Evolutionary conservation across 1,284 basidiomycete genomes (phyloP), one percentile per base, ranked within the genome.

Genomic region (Fistulina hepatica): DNA sequence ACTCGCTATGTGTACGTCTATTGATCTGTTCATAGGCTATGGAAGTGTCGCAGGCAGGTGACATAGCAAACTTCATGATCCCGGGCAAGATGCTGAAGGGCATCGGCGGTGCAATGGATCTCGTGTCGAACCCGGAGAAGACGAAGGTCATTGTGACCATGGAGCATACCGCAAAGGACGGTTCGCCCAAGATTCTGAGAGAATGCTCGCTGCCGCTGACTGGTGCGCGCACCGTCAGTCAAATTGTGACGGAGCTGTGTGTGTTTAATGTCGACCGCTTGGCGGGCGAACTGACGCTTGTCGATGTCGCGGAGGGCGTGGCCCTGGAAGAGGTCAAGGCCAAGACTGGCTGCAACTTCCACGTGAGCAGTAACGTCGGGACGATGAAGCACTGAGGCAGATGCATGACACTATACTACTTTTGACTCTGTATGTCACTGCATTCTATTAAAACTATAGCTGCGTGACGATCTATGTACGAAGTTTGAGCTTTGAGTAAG

Each of bases 31-130:
- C 32, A 8, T 42, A 86, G 82, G 91, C 93, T 3, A 90, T 97
- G 79, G 82, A 97, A 69, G 92, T 97, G 35, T 90, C 89, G 2
- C 77, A 83, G 48, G 78, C 78, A 16, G 94, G 93, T 42, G 92
- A 97, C 56, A 82, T 97, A 44, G 93, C 94, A 36, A 97, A 97
- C 67, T 97, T 89, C 58, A 97, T 95, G 91, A 90, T 97, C 49
- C 92, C 92, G 11, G 88, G 89, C 21, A 91, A 93, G 61, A 73
- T 91, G 53, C 75, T 90, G 37, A 89, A 86, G 68, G 86, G 86
- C 34, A 92, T 95, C 56, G 92, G 92, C 21, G 92, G 93, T 41
- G 91, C 92, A 1, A 95, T 95, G 90, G 91, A 94, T 55, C 77
- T 93, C 37, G 89, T 93, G 40, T 91, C 88, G 32, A 92, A 91